Conservation (phyloP, 129 eudicot genomes). For the Daucus carota region DH1_v3.0 NC_030389.2:40843001-40843500, state of each 20-base stretch:
- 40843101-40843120: too few relatives aligned
- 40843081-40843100: too few relatives aligned
- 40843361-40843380: constrained; percentile 66
- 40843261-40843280: constrained; percentile 64
- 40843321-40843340: constrained; percentile 44
- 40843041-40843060: too few relatives aligned
- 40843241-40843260: constrained; percentile 82
- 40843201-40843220: constrained; percentile 35
- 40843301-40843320: constrained; percentile 64
- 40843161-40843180: background rate
- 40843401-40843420: constrained; percentile 53
- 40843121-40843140: constrained; percentile 58
- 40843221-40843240: constrained; percentile 55
- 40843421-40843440: constrained; percentile 41
- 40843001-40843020: too few relatives aligned
- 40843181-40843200: background rate
- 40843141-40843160: background rate
- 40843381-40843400: constrained; percentile 56
- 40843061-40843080: too few relatives aligned
- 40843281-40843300: constrained; percentile 71
- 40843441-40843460: too few relatives aligned
- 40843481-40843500: constrained; percentile 53
- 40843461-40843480: constrained; percentile 68
- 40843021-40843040: too few relatives aligned
- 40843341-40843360: constrained; percentile 39